Evolutionary conservation across 228 moss, liverwort and hornwort genomes (phyloP).

Genomic region (Sphagnum magellanicum): DNA sequence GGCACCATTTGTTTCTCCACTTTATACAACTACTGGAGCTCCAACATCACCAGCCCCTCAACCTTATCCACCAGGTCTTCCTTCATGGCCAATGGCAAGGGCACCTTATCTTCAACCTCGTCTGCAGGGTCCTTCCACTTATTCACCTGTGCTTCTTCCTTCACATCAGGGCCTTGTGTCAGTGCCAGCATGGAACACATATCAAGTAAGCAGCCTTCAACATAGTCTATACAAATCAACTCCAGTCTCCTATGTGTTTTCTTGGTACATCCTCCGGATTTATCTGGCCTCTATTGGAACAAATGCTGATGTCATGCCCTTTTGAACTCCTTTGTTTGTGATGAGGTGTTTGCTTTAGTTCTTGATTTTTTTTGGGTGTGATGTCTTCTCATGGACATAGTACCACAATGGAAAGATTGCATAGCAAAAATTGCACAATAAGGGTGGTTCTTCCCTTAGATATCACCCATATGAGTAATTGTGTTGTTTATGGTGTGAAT

Average conservation of each 20-base stretch:
- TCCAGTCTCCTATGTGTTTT: background rate
- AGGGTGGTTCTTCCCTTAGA: no score
- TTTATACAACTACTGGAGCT: constrained; percentile 61
- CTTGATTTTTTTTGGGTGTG: background rate
- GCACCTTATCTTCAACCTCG: constrained; percentile 78
- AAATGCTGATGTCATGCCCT: background rate
- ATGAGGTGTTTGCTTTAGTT: background rate
- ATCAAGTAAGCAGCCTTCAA: constrained; percentile 58
- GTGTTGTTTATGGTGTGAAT: no score
- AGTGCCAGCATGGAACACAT: constrained; percentile 94
- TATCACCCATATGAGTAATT: no score
- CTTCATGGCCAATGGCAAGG: constrained; percentile 79
- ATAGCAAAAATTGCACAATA: no score
- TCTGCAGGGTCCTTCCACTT: constrained; percentile 78
- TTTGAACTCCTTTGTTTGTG: background rate
- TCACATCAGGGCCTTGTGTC: constrained; percentile 84
- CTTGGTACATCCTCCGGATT: background rate
- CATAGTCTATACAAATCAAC: background rate
- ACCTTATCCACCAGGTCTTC: constrained; percentile 72
- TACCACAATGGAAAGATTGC: no score
- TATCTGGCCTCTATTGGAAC: background rate
- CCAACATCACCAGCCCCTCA: constrained; percentile 73
- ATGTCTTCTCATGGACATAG: no score
- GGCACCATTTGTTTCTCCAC: constrained; percentile 49
- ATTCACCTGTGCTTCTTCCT: constrained; percentile 78